Conservation (phyloP, 352 stramenopile genomes). For the Globisporangium uncinulatum region DNA sequence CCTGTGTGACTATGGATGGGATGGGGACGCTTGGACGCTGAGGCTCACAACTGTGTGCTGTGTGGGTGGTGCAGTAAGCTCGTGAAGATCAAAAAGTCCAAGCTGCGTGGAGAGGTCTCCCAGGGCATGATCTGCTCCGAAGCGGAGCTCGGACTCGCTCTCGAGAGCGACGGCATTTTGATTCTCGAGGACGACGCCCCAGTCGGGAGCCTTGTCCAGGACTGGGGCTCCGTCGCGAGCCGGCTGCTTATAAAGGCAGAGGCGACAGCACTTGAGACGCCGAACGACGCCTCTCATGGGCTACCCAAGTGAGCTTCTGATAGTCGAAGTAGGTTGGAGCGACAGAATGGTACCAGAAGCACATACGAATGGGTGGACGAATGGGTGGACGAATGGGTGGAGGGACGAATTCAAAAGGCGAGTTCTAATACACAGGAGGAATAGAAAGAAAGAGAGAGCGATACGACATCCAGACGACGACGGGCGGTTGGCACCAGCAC, state of each 20-base stretch:
- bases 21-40: not conserved
- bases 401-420: conserved; percentile 1
- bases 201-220: conserved; percentile 42
- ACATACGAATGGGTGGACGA: not conserved
- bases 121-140: conserved; percentile 84
- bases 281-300: not conserved
- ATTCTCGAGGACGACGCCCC: conserved; percentile 52
- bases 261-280: no score
- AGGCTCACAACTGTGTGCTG: not conserved
- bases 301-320: not conserved
- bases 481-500: not conserved
- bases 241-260: conserved; percentile 14
- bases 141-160: conserved; percentile 54
- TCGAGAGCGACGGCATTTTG: conserved; percentile 63
- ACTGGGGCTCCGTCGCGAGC: conserved; percentile 31
- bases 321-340: not conserved
- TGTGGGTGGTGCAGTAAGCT: conserved; percentile 38
- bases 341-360: not conserved
- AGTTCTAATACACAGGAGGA: not conserved
- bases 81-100: conserved; percentile 85
- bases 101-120: conserved; percentile 69
- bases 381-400: not conserved
- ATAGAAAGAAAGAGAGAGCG: not conserved
- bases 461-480: conserved; percentile 2
- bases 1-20: conserved; percentile 1